Percentiles rank a stretch among this genome's conserved stretches.
Evolutionary conservation across 495 filamentous ascomycete genomes (phyloP).

Genomic region (Parathielavia hyrcaniae): DNA sequence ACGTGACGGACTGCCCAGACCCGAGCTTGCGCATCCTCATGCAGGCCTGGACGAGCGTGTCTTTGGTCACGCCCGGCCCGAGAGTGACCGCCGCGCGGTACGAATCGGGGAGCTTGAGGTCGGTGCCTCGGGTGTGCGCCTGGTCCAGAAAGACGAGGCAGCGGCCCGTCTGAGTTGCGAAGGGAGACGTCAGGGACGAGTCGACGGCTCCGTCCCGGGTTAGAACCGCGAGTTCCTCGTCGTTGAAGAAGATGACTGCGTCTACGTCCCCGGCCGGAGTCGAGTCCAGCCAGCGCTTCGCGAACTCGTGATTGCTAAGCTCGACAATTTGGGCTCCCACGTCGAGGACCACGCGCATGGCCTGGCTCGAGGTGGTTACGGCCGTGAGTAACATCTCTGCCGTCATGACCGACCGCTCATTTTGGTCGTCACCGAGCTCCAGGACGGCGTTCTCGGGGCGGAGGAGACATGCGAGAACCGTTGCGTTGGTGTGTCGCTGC

Average conservation of each 20-base stretch:
- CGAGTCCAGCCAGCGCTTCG: constrained; percentile 41
- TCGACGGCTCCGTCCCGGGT: constrained; percentile 43
- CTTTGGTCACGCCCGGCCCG: constrained; percentile 62
- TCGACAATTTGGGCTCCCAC: constrained; percentile 70
- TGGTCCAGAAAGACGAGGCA: constrained; percentile 73
- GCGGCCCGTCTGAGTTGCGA: constrained; percentile 49
- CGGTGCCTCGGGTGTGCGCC: constrained; percentile 68
- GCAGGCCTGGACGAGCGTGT: constrained; percentile 67
- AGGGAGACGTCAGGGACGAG: constrained; percentile 54
- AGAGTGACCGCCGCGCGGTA: constrained; percentile 65
- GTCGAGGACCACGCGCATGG: constrained; percentile 59
- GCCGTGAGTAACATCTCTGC: constrained; percentile 45
- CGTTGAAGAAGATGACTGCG: constrained; percentile 52
- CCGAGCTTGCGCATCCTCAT: constrained; percentile 62
- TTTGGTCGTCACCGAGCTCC: constrained; percentile 25
- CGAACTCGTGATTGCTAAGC: constrained; percentile 51
- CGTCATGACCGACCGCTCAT: constrained; percentile 21
- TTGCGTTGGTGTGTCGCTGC: constrained; percentile 58
- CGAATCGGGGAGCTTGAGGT: constrained; percentile 56
- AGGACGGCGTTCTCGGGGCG: constrained; percentile 48
- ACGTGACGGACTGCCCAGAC: constrained; percentile 55
- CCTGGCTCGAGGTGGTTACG: constrained; percentile 36
- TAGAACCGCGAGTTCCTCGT: constrained; percentile 47
- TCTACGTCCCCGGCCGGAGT: constrained; percentile 24
- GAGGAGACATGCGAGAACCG: constrained; percentile 55